Conservation (phyloP, 345 rosid species). For the Eucalyptus regnans region DNA sequence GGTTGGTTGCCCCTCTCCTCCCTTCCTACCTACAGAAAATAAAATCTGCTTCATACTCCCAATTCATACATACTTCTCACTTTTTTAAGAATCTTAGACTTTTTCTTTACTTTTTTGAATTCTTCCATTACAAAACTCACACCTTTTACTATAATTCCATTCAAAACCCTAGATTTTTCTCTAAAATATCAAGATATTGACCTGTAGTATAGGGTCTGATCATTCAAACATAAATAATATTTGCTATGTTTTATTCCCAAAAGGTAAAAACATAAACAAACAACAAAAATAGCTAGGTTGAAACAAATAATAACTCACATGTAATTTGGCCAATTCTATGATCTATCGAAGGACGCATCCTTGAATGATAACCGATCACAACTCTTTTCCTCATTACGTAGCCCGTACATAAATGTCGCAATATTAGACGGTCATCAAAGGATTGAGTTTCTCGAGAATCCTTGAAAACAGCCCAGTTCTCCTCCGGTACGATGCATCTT, state of each 20-base stretch:
- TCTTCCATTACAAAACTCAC: neutral
- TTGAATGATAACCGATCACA: rapidly evolving
- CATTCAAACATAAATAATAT: neutral
- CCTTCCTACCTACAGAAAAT: neutral
- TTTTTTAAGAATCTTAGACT: neutral
- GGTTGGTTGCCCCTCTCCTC: neutral
- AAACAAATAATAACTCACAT: neutral
- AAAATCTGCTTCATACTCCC: neutral
- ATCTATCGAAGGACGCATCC: rapidly evolving
- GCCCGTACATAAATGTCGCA: rapidly evolving
- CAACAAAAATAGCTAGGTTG: neutral
- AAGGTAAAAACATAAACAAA: neutral
- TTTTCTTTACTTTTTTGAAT: neutral
- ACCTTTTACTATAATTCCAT: neutral
- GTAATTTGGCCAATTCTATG: neutral
- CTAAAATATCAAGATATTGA: neutral
- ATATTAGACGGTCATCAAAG: no score
- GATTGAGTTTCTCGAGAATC: neutral
- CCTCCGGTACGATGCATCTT: neutral
- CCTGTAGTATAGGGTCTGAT: neutral
- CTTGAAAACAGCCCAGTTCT: neutral
- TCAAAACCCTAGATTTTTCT: neutral
- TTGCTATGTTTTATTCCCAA: neutral
- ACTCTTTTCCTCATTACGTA: neutral
- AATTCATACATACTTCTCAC: neutral